These are phyloP conservation scores for Trifolium pratense DNA, from an alignment of 306 rosid genomes.

Conservation along the genomic window DNA sequence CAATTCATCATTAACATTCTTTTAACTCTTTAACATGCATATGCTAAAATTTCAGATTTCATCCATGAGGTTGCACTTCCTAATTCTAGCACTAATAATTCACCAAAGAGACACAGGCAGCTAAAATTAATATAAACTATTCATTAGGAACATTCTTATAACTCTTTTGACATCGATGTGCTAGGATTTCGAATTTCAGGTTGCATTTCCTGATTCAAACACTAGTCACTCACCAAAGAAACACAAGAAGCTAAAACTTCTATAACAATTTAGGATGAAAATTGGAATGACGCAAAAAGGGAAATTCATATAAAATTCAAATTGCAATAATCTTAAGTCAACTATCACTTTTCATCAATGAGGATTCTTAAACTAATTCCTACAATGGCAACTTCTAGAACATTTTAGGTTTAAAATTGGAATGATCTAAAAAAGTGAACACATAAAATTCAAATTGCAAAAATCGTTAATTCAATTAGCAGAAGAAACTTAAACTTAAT, in stretches of 20 bases:
- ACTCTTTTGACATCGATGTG: background rate
- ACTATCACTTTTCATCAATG: background rate
- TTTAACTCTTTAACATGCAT: conserved; percentile 16
- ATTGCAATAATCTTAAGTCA: background rate
- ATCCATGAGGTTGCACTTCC: conserved; percentile 7
- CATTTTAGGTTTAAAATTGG: background rate
- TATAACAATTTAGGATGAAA: background rate
- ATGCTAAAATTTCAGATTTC: conserved; percentile 28
- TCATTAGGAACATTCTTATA: background rate
- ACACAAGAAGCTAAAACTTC: background rate
- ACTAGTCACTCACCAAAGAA: background rate
- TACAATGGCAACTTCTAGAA: background rate
- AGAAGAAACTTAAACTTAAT: background rate
- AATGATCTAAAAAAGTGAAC: background rate
- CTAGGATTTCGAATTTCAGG: background rate
- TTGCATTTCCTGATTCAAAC: background rate
- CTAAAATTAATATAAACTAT: background rate
- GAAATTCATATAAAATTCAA: background rate
- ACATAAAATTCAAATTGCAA: background rate
- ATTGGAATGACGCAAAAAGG: background rate
- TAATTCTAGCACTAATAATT: conserved; percentile 11
- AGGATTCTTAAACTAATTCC: background rate
- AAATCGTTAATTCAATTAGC: background rate
- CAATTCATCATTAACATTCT: conserved; percentile 12
- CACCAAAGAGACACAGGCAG: conserved; percentile 31